Conservation (phyloP, 805 yeast species). For the Candida insectalens region DNA sequence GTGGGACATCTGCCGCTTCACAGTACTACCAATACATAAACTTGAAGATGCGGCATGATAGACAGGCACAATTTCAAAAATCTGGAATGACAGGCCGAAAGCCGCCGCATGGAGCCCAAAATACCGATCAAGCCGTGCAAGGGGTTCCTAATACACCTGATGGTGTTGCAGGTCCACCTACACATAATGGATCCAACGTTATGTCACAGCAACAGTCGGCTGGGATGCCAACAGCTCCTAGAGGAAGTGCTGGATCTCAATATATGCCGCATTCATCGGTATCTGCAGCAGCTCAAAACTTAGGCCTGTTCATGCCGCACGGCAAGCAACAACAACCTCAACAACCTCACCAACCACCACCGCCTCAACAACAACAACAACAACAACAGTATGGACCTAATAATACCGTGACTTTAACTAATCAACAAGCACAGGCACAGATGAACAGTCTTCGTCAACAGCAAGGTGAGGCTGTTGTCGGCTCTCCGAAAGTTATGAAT, state of each 20-base stretch:
- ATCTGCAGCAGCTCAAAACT: no score
- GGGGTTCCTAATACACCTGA: no score
- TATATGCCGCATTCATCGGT: no score
- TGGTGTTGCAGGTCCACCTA: no score
- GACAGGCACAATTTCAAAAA: slow-evolving; percentile 8
- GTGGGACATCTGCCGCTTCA: slow-evolving; percentile 52
- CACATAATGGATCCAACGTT: no score
- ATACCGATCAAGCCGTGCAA: slow-evolving; percentile 2
- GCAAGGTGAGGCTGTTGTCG: slow-evolving; percentile 1
- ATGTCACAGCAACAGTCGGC: no score
- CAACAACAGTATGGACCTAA: slow-evolving; percentile 5
- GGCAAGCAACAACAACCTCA: slow-evolving; percentile 9
- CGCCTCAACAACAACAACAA: slow-evolving; percentile 10
- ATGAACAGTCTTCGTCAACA: slow-evolving; percentile 18
- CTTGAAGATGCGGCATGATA: slow-evolving; percentile 51
- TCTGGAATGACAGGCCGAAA: background rate
- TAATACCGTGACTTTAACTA: background rate
- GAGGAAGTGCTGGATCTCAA: no score
- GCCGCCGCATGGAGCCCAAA: background rate
- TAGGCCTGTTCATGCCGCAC: no score
- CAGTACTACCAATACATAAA: slow-evolving; percentile 62
- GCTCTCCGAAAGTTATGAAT: background rate
- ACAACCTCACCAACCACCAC: slow-evolving; percentile 9
- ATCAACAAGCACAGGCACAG: slow-evolving; percentile 16
- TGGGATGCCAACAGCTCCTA: no score